Base-by-base conservation (phyloP, 2,329 filamentous ascomycete genomes). In the Aspergillus pseudotamarii region DNA sequence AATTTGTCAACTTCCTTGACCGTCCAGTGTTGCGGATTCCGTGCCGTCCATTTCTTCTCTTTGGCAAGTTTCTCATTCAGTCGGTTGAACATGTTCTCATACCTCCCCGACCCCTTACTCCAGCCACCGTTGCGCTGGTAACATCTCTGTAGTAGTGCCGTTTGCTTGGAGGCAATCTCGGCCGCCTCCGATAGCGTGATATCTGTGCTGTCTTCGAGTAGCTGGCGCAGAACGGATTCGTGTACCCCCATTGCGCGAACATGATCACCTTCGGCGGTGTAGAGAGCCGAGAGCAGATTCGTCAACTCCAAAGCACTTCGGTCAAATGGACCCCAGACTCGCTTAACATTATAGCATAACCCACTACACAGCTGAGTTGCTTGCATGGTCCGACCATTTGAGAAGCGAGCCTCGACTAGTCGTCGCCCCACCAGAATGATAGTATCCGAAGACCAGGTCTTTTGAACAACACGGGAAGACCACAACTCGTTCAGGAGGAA, bases 371-470 rank as follows among this genome's bases (percentile, higher is more conserved):
- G 57, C 19, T 48, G 45, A 26, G 34, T 51, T 6, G 57, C 57
- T 38, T 59, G 57, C 10, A 14, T 43, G 3, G 57, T 51, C 32
- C 46, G 41, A n/a, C 57, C 57, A 21, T 48, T 48, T 16, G 57
- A 59, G 32, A 59, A 59, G n/a, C 57, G 57, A 19, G 45, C 57
- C 16, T 59, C 57, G 28, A 59, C 57, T 5, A 59, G 45, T 6
- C 57, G 57, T 30, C 57, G 57, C 23, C 57, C 57, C 23, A 59
- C 46, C n/a, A 48, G 21, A 21, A 59, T 48, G 9, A 59, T 59
- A n/a, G 57, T 59, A 36, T 59, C 57, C 4, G 57, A 59, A 16
- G 57, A 59, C 57, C 57, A 59, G 32, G 57, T 59, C 19, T 51
- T 59, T 38, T 59, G 57, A n/a, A 59, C 57, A n/a, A 59, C 26